Base-by-base conservation (phyloP, 1,284 basidiomycete species). In the Leccinum solheimii region DNA sequence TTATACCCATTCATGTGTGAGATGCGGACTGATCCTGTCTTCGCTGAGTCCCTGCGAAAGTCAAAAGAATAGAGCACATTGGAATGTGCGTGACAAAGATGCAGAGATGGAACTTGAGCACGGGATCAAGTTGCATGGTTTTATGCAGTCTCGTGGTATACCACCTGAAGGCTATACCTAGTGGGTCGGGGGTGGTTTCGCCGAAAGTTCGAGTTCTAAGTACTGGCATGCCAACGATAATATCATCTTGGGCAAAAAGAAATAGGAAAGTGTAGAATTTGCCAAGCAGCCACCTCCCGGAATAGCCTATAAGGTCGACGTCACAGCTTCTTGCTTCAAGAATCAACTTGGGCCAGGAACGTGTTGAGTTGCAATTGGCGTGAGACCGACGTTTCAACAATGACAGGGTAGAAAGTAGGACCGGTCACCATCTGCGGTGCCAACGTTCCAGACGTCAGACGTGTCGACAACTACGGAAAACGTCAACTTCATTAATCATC, bases 1-100 rank as follows among this genome's bases (percentile, higher is more conserved):
- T 62, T 38, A 55, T 50, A 27, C 27, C 14, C 23, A 50, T 16
- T 23, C 43, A 7, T 32, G 53, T 43, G 48, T 62, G 60, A 14
- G 59, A 60, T 19, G 56, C 30, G 36, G 21, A 8, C 9, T 34
- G 32, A 49, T 38, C 27, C 49, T 43, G 49, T 54, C 27, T 14
- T 36, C 58, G 21, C 19, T 5, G 14, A n/a, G 21, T 21, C 16
- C 16, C 6, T 60, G 21, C 57, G 26, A 59, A 55, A 32, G 36
- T 32, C 11, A 5, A 61, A 52, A 40, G 34, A 60, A 60, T 38
- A 49, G 32, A 21, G 34, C 26, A 40, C n/a, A n/a, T 23, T 19
- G 34, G n/a, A 13, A 27, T 21, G 57, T 38, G 49, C 26, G 49
- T 50, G 49, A 23, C 49, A n/a, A 27, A 16, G 13, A 30, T 23